Percentiles rank a stretch among this genome's conserved stretches.
These are phyloP conservation scores for Cyclocybe cylindracea DNA, from an alignment of 768 basidiomycete genomes.

Conservation along the genomic window DNA sequence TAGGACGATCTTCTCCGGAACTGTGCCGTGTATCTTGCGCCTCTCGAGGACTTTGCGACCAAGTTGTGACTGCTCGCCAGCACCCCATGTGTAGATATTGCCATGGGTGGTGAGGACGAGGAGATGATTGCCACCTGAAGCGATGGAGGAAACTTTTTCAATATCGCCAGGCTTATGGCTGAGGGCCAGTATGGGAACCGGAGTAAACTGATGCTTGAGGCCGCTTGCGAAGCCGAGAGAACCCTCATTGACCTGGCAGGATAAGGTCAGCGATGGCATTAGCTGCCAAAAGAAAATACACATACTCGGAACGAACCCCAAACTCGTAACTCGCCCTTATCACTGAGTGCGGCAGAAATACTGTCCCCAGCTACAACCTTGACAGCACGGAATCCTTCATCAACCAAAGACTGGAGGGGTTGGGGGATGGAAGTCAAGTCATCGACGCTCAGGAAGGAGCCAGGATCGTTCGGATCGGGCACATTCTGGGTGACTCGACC, in stretches of 20 bases:
- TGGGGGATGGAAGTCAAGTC: slow-evolving; percentile 60
- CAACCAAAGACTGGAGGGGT: slow-evolving; percentile 66
- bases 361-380: slow-evolving; percentile 84
- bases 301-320: slow-evolving; percentile 91
- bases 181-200: slow-evolving; percentile 60
- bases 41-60: slow-evolving; percentile 89
- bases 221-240: slow-evolving; percentile 81
- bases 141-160: slow-evolving; percentile 75
- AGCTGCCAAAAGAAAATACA: slow-evolving; percentile 6
- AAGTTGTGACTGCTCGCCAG: slow-evolving; percentile 88
- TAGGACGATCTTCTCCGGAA: slow-evolving; percentile 85
- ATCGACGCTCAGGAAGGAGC: slow-evolving; percentile 54
- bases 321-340: slow-evolving; percentile 77
- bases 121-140: slow-evolving; percentile 86
- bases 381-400: slow-evolving; percentile 84
- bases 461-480: slow-evolving; percentile 63
- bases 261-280: slow-evolving; percentile 6
- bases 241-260: slow-evolving; percentile 67
- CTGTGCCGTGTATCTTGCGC: slow-evolving; percentile 85
- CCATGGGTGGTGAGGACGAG: slow-evolving; percentile 88
- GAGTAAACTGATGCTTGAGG: slow-evolving; percentile 65
- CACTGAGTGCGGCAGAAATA: slow-evolving; percentile 82
- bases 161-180: slow-evolving; percentile 60
- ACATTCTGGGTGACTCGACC: slow-evolving; percentile 71
- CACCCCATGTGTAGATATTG: slow-evolving; percentile 86